These are phyloP conservation scores for Starmerella floricola DNA, from an alignment of 805 yeast genomes.

Conservation along the genomic window DNA sequence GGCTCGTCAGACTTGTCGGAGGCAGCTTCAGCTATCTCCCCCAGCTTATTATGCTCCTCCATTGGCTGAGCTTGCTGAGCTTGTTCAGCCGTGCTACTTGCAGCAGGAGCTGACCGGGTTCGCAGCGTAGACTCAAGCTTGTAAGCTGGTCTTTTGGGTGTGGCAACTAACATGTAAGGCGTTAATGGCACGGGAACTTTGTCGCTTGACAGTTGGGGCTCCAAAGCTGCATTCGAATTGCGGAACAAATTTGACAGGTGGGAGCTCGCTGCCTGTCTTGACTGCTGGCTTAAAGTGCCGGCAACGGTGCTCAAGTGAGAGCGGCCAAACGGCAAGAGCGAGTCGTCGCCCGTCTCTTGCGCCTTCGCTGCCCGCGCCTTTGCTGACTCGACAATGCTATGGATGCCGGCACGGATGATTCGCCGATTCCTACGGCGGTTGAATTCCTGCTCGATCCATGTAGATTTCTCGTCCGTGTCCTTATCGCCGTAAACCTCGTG, in stretches of 20 bases:
- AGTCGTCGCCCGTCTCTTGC: not conserved
- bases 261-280: slow-evolving; percentile 16
- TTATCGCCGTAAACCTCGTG: slow-evolving; percentile 49
- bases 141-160: slow-evolving; percentile 21
- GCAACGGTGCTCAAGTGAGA: not conserved
- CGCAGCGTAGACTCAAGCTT: not conserved
- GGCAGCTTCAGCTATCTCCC: too few relatives aligned
- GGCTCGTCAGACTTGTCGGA: too few relatives aligned
- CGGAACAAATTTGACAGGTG: slow-evolving; percentile 20
- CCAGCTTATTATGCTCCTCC: too few relatives aligned
- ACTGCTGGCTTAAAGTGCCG: slow-evolving; percentile 16
- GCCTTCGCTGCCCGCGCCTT: slow-evolving; percentile 11
- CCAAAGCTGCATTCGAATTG: slow-evolving; percentile 18
- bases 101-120: too few relatives aligned
- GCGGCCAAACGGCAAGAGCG: not conserved
- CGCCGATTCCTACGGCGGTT: slow-evolving; percentile 51
- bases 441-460: slow-evolving; percentile 71
- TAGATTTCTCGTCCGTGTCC: slow-evolving; percentile 40
- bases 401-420: slow-evolving; percentile 31
- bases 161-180: slow-evolving; percentile 19
- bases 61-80: too few relatives aligned
- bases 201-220: slow-evolving; percentile 13
- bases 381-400: slow-evolving; percentile 18
- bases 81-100: too few relatives aligned
- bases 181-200: slow-evolving; percentile 18